Evolutionary conservation across 2,329 filamentous ascomycete species (phyloP).

Genomic region (Fusarium lateritium): DNA sequence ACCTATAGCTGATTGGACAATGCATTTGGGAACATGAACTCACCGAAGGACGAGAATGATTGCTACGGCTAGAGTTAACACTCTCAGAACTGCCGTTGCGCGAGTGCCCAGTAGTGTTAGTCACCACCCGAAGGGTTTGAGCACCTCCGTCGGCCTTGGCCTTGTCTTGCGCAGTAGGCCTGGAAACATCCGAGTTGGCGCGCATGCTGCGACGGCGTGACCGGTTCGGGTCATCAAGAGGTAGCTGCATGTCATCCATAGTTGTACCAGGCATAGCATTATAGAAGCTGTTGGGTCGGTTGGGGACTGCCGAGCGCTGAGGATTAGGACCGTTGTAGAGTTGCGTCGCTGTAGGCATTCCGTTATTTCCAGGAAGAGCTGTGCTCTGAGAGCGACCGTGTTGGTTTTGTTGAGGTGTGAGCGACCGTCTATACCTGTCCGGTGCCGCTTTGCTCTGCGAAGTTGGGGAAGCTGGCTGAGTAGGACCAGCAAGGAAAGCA

Average conservation of each 20-base stretch:
- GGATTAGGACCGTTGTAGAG: constrained; percentile 51
- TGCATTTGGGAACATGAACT: constrained; percentile 58
- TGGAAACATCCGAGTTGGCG: constrained; percentile 57
- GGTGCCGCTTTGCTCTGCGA: constrained; percentile 66
- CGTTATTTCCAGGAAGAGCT: constrained; percentile 48
- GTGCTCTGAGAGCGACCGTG: constrained; percentile 58
- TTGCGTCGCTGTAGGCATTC: constrained; percentile 50
- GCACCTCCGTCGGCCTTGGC: constrained; percentile 56
- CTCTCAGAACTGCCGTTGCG: constrained; percentile 77
- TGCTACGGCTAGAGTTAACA: constrained; percentile 70
- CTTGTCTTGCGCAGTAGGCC: constrained; percentile 42
- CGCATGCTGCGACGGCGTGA: constrained; percentile 89
- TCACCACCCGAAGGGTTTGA: constrained; percentile 58
- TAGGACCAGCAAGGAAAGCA: constrained; percentile 57
- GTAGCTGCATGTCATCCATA: constrained; percentile 80
- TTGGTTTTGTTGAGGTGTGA: constrained; percentile 53
- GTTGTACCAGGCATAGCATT: constrained; percentile 62
- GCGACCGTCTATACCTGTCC: constrained; percentile 82
- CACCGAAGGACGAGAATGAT: constrained; percentile 76
- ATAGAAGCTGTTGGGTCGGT: constrained; percentile 69
- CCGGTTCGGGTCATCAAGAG: constrained; percentile 78
- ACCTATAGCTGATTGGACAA: constrained; percentile 62
- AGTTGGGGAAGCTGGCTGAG: constrained; percentile 64
- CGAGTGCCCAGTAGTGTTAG: constrained; percentile 50
- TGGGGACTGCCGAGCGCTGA: constrained; percentile 55